Conservation (phyloP, 805 yeast genomes). For the Saccharomycopsis sp. region DNA sequence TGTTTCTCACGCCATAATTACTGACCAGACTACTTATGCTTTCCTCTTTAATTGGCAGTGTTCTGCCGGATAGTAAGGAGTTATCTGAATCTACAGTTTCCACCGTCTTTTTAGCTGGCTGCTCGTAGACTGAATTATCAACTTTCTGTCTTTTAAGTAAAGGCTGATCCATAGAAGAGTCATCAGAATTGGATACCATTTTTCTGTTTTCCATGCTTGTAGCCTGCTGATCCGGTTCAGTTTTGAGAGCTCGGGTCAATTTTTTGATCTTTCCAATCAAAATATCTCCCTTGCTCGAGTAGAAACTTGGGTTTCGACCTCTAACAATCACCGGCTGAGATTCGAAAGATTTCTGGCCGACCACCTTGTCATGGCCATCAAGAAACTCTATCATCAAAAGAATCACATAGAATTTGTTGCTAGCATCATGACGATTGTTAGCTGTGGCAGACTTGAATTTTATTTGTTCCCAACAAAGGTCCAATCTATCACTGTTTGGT, state of each 20-base stretch:
- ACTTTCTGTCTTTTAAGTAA: neutral
- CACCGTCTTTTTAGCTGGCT: neutral
- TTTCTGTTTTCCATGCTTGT: neutral
- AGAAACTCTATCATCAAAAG: constrained; percentile 21
- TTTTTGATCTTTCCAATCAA: constrained; percentile 28
- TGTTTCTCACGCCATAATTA: neutral
- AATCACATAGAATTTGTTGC: constrained; percentile 24
- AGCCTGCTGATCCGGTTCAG: neutral
- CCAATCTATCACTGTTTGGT: neutral
- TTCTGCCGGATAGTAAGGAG: neutral
- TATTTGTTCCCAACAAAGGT: constrained; percentile 27
- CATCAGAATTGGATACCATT: neutral
- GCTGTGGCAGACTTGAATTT: constrained; percentile 30
- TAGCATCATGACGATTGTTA: constrained; percentile 25
- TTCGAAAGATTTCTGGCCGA: constrained; percentile 22
- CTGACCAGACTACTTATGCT: neutral
- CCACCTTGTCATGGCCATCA: constrained; percentile 24
- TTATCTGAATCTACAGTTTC: neutral
- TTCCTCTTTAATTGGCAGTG: neutral
- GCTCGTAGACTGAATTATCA: neutral
- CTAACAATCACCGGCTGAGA: constrained; percentile 48
- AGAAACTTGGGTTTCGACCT: constrained; percentile 58
- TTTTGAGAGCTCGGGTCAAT: neutral
- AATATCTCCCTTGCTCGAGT: constrained; percentile 45
- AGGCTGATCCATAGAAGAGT: neutral